These are phyloP conservation scores for Brassica carinata DNA, from an alignment of 345 rosid genomes.

Conservation along the genomic window DNA sequence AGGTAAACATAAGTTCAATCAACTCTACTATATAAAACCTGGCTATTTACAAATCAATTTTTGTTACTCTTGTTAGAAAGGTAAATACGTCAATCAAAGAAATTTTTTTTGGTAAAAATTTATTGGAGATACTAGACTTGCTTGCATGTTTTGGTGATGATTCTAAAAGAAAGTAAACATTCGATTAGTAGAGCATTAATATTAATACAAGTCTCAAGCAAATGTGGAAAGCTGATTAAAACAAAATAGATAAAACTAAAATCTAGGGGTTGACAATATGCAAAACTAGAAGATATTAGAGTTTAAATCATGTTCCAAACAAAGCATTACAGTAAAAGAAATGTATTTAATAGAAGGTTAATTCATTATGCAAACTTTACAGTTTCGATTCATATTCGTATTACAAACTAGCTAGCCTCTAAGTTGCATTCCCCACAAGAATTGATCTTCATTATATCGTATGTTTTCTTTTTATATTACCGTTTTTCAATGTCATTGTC, in stretches of 20 bases:
- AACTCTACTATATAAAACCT: not conserved
- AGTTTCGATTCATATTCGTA: too few species aligned
- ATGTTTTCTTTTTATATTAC: too few species aligned
- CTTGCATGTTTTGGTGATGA: not conserved
- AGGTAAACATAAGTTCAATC: not conserved
- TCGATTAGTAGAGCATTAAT: not conserved
- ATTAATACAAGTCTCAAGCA: not conserved
- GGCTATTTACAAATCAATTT: not conserved
- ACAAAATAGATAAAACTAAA: not conserved
- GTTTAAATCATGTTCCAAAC: too few species aligned
- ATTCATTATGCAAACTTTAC: too few species aligned
- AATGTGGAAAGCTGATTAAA: not conserved
- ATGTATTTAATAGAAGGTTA: too few species aligned
- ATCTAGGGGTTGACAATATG: not conserved
- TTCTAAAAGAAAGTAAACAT: not conserved
- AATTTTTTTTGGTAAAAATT: too few species aligned
- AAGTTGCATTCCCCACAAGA: not conserved
- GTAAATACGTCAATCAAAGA: not conserved
- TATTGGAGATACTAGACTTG: not conserved
- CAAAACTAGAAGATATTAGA: not conserved
- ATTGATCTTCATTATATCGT: too few species aligned
- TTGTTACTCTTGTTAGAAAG: not conserved
- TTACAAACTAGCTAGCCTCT: too few species aligned
- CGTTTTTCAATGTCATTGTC: too few species aligned
- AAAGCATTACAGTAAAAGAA: too few species aligned